These are phyloP conservation scores for Pseudopyrenochaeta lycopersici DNA, from an alignment of 2,329 filamentous ascomycete species.

Conservation along the genomic window DNA sequence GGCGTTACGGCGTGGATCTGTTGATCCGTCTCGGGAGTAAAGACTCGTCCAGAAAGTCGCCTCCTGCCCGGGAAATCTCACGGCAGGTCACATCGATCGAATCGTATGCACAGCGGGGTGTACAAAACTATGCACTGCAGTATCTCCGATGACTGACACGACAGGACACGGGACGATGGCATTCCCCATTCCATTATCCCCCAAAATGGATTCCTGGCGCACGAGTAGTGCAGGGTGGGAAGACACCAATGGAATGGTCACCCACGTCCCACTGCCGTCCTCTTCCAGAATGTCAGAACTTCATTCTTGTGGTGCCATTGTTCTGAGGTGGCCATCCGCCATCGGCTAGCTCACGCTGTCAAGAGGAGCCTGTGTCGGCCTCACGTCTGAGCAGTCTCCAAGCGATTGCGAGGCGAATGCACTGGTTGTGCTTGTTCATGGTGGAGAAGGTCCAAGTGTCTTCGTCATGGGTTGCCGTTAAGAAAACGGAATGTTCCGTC, in stretches of 20 bases:
- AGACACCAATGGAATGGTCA: background rate
- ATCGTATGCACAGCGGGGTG: conserved; percentile 15
- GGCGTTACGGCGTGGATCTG: conserved; percentile 1
- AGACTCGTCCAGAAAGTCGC: conserved; percentile 1
- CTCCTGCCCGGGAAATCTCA: conserved; percentile 3
- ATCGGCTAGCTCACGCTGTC: conserved; percentile 8
- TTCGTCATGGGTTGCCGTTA: background rate
- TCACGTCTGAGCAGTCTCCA: background rate
- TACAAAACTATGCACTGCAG: conserved; percentile 19
- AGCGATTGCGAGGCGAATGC: background rate
- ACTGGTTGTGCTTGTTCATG: background rate
- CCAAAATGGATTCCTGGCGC: conserved; percentile 3
- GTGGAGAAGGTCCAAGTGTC: background rate
- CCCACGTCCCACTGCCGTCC: conserved; percentile 13
- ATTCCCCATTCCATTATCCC: conserved; percentile 2
- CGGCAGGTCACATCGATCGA: conserved; percentile 7
- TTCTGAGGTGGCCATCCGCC: background rate
- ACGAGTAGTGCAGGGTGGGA: conserved; percentile 1
- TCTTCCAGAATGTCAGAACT: conserved; percentile 6
- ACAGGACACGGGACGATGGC: conserved; percentile 11
- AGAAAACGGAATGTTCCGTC: background rate
- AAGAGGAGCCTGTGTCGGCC: background rate
- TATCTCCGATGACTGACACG: conserved; percentile 20
- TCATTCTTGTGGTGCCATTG: background rate
- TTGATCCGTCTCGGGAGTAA: conserved; percentile 10